Percentiles rank a stretch among this genome's conserved stretches.
Conservation (phyloP, 495 filamentous ascomycete species). For the Mytilinidion resinicola region DNA sequence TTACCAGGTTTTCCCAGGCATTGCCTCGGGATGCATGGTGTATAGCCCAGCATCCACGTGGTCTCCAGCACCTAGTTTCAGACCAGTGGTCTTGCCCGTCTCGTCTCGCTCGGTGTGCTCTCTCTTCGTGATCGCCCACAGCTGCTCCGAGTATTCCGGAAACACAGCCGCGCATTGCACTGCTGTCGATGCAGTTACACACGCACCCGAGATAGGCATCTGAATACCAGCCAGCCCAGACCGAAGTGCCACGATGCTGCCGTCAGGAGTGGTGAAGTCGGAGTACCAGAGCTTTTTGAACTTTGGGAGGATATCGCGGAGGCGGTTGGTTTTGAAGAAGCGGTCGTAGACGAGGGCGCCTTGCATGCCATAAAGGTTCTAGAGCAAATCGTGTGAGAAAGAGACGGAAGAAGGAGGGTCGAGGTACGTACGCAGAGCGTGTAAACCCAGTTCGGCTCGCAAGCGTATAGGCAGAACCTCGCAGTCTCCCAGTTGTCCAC, state of each 20-base stretch:
- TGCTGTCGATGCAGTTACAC: background rate
- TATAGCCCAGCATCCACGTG: background rate
- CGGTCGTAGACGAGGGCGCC: background rate
- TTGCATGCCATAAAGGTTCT: background rate
- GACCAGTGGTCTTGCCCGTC: background rate
- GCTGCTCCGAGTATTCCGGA: background rate
- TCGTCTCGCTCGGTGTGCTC: background rate
- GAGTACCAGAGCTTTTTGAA: background rate
- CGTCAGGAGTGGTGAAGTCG: background rate
- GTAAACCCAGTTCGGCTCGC: background rate
- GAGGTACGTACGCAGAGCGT: background rate
- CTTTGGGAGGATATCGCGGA: background rate
- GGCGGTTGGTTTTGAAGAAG: background rate
- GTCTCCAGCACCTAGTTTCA: background rate
- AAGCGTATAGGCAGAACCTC: background rate
- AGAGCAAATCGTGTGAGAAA: background rate
- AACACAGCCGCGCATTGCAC: background rate
- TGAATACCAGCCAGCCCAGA: background rate
- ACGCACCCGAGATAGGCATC: background rate
- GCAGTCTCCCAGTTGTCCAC: background rate
- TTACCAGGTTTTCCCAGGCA: background rate
- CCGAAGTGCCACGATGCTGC: background rate
- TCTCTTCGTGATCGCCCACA: background rate
- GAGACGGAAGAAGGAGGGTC: background rate
- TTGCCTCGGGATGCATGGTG: background rate